These are phyloP conservation scores for Canna indica DNA, from an alignment of 176 grass and related monocot species.

Conservation along the genomic window DNA sequence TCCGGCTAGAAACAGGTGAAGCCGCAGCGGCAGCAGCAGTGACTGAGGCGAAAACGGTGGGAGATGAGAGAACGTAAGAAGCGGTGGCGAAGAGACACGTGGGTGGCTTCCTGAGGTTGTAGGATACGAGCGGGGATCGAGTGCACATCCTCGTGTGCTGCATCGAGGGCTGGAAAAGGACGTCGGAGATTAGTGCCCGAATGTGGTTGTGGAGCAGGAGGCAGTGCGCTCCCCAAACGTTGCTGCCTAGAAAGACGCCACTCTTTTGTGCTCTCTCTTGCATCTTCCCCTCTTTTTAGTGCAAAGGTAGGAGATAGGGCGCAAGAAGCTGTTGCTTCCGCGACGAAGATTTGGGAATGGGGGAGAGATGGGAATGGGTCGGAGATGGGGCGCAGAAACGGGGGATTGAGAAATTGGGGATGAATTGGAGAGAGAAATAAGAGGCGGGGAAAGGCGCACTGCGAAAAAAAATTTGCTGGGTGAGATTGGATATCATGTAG, in stretches of 20 bases:
- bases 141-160: background rate
- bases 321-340: no score
- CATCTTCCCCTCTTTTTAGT: background rate
- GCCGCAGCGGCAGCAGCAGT: constrained; percentile 9
- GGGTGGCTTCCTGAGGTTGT: constrained; percentile 2
- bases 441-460: no score
- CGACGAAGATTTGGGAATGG: no score
- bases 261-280: background rate
- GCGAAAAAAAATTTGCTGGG: no score
- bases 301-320: no score
- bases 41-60: background rate
- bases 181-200: constrained; percentile 12
- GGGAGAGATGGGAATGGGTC: no score
- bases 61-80: constrained; percentile 11
- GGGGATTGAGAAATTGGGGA: no score
- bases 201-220: constrained; percentile 30
- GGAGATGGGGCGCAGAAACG: no score
- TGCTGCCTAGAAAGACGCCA: constrained; percentile 4
- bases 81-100: background rate
- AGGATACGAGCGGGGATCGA: constrained; percentile 48
- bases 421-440: no score
- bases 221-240: background rate
- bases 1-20: no score
- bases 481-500: no score
- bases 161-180: constrained; percentile 12